Base-by-base conservation (phyloP, 495 filamentous ascomycete species). In the Tricharina praecox region DNA sequence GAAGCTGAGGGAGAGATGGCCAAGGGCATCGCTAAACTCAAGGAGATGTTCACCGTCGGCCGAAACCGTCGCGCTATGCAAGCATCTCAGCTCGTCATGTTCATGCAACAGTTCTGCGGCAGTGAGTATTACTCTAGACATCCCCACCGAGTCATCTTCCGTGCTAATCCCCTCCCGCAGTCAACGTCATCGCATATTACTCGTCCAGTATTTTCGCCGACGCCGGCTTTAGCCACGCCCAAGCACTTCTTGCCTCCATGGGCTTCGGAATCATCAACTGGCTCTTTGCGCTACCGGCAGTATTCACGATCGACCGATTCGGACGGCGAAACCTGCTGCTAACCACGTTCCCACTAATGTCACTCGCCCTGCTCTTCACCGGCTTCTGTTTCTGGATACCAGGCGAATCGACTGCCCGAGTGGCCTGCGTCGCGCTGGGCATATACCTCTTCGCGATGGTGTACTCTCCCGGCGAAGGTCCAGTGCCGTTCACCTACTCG, bases 401-500 rank as follows among this genome's bases (percentile, higher is more conserved):
- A 16, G 41, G 2, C 8, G 26, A 11, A 4, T 44, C 41, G 8
- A 23, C 41, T 46, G 64, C 54, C 48, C 66, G 70, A 13, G 59
- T 78, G 28, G 75, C 58, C 41, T 78, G 73, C 48, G 75, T 85
- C 9, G 73, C 77, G 0, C 60, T 78, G 3, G 81, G 79, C 3
- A 81, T 83, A 33, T 86, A 84, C 54, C 63, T 90, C 2, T 90
- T 80, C 56, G 79, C 72, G 11, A 67, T 79, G 4, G 72, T 82
- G 19, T 88, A 92, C 63, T 81, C 77, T 0, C 81, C 82, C 1
- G 84, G 84, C 15, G 78, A 82, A 56, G 81, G 84, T 0, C 81
- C 84, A 0, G 83, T 90, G 0, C 82, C 84, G 0, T 87, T 86
- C 57, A 84, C 81, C 0, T 90, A 92, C 57, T 82, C 78, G 7